Percentiles rank a stretch among this genome's conserved stretches.
Conservation (phyloP, 2,329 filamentous ascomycete species). For the Beauveria rudraprayagi region DNA sequence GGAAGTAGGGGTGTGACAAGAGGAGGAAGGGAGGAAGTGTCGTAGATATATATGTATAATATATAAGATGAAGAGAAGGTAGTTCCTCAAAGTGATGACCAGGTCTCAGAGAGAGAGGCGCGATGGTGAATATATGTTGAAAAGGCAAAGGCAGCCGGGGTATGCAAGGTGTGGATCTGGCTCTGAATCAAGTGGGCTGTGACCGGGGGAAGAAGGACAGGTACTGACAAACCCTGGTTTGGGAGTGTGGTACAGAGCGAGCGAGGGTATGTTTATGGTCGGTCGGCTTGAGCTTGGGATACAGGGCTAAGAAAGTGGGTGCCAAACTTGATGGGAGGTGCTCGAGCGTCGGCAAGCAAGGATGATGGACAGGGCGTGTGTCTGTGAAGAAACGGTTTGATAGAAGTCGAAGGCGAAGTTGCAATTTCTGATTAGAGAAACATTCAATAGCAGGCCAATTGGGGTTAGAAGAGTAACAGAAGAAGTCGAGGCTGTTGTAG, state of each 20-base stretch:
- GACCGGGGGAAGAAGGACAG: slow-evolving; percentile 11
- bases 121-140: slow-evolving; percentile 11
- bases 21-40: not conserved
- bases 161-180: slow-evolving; percentile 8
- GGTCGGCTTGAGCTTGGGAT: slow-evolving; percentile 5
- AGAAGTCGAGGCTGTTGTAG: not conserved
- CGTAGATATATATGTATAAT: slow-evolving; percentile 5
- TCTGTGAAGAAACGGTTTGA: not conserved
- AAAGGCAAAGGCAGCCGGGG: slow-evolving; percentile 6
- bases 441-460: not conserved
- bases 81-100: slow-evolving; percentile 3
- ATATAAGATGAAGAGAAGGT: not conserved
- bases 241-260: slow-evolving; percentile 5
- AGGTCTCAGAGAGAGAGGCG: slow-evolving; percentile 6
- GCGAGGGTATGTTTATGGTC: slow-evolving; percentile 10
- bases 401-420: not conserved
- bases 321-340: slow-evolving; percentile 5
- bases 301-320: slow-evolving; percentile 7
- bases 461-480: not conserved
- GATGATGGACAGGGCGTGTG: not conserved
- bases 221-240: slow-evolving; percentile 10
- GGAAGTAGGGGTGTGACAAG: not conserved
- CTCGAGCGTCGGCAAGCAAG: slow-evolving; percentile 9
- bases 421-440: not conserved
- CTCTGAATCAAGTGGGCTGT: slow-evolving; percentile 12